Conservation (phyloP, 169 alveolate species). For the Plasmodium vivax region DNA sequence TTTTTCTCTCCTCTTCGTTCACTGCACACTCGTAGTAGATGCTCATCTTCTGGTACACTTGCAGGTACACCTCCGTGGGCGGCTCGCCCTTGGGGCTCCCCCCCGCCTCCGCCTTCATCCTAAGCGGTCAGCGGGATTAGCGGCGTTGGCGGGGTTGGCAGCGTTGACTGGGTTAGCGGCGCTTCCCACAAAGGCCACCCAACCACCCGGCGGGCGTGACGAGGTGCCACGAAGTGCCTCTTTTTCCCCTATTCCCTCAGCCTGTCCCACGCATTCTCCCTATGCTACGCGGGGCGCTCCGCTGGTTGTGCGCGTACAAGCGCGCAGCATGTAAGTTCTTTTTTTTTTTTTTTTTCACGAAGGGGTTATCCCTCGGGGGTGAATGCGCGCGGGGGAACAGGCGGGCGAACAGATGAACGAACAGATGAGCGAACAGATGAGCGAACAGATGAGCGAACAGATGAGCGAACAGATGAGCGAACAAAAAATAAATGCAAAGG, state of each 20-base stretch:
- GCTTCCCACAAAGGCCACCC: not conserved
- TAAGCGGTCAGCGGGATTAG: not conserved
- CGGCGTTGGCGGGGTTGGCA: no score
- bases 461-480: not conserved
- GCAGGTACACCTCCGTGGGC: slow-evolving; percentile 20
- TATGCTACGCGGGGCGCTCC: not conserved
- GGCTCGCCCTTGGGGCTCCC: slow-evolving; percentile 16
- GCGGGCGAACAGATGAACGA: not conserved
- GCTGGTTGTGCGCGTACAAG: not conserved
- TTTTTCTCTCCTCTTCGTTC: slow-evolving; percentile 71
- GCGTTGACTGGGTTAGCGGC: no score
- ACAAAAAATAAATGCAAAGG: no score
- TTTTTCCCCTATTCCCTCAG: not conserved
- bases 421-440: not conserved
- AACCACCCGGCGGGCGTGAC: not conserved
- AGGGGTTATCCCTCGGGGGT: not conserved
- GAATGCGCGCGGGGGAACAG: not conserved
- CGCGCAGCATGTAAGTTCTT: not conserved
- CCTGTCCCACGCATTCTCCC: not conserved
- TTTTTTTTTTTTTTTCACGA: not conserved
- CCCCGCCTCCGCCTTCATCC: slow-evolving; percentile 18
- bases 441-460: not conserved
- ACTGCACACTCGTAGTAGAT: slow-evolving; percentile 55
- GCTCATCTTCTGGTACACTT: slow-evolving; percentile 26
- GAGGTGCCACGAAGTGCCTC: not conserved